Evolutionary conservation across 2,329 filamentous ascomycete genomes (phyloP).

Genomic region (Ophidiomyces ophidiicola): DNA sequence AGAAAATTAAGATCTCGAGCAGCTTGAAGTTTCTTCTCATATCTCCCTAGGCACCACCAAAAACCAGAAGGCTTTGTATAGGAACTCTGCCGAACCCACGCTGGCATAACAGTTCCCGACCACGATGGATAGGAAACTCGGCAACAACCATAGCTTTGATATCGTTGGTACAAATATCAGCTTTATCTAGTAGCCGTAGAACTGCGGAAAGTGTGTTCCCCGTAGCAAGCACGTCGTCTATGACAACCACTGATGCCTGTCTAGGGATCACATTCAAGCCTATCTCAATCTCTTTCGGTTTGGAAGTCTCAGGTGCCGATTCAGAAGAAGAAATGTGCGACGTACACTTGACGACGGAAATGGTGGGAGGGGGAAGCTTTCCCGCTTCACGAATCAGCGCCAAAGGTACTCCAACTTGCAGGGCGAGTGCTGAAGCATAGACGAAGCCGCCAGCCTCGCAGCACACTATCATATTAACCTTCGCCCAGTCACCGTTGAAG

Average conservation of each 20-base stretch:
- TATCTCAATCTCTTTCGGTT: constrained; percentile 40
- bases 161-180: constrained; percentile 30
- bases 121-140: constrained; percentile 46
- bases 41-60: too few species aligned
- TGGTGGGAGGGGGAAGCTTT: constrained; percentile 47
- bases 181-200: constrained; percentile 37
- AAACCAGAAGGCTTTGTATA: too few species aligned
- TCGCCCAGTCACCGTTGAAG: constrained; percentile 38
- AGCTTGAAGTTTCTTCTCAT: too few species aligned
- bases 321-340: constrained; percentile 45
- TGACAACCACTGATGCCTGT: constrained; percentile 40
- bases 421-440: constrained; percentile 43
- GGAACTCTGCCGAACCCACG: constrained; percentile 40
- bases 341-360: constrained; percentile 37
- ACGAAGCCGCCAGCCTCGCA: constrained; percentile 49
- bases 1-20: too few species aligned
- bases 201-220: constrained; percentile 45
- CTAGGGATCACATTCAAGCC: constrained; percentile 30
- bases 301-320: constrained; percentile 13
- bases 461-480: constrained; percentile 36
- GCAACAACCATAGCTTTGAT: constrained; percentile 43
- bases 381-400: constrained; percentile 43
- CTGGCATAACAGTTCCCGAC: constrained; percentile 36
- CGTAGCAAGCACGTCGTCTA: constrained; percentile 50
- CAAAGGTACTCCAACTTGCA: constrained; percentile 32